Evolutionary conservation across 1,284 basidiomycete species (phyloP).

Genomic region (Sphaerobolus stellatus): DNA sequence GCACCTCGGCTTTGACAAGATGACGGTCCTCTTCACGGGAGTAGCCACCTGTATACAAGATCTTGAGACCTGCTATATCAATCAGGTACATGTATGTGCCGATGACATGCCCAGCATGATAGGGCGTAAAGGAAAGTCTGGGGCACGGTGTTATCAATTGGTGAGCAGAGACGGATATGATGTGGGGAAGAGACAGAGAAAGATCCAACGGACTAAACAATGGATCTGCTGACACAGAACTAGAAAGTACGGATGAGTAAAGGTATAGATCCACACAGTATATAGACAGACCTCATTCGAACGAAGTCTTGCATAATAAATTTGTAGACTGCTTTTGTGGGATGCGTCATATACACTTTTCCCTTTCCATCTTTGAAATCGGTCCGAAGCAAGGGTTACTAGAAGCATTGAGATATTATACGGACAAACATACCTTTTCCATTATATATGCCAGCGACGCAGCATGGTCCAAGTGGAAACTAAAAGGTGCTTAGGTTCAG

Average conservation of each 20-base stretch:
- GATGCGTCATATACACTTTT: constrained; percentile 99
- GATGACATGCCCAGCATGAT: constrained; percentile 96
- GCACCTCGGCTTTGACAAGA: constrained; percentile 94
- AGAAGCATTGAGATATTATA: not conserved
- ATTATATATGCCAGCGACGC: constrained; percentile 98
- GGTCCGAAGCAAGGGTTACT: constrained; percentile 53
- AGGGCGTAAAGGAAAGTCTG: constrained; percentile 93
- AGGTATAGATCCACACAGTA: not conserved
- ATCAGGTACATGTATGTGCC: constrained; percentile 99
- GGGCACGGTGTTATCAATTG: constrained; percentile 92
- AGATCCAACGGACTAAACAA: constrained; percentile 89
- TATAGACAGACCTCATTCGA: constrained; percentile 75
- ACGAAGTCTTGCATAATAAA: constrained; percentile 99
- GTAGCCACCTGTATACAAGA: constrained; percentile 98
- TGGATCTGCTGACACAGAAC: constrained; percentile 70
- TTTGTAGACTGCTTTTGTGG: constrained; percentile 97
- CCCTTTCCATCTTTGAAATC: constrained; percentile 94
- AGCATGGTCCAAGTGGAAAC: constrained; percentile 98
- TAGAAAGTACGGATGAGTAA: constrained; percentile 26
- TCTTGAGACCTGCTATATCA: constrained; percentile 93
- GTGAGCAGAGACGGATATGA: constrained; percentile 94
- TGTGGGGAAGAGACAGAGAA: constrained; percentile 85
- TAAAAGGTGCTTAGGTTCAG: constrained; percentile 31
- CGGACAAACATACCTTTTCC: constrained; percentile 71
- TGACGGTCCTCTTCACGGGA: constrained; percentile 97